Conservation (phyloP, 495 filamentous ascomycete genomes). For the Daldinia concentrica region DNA sequence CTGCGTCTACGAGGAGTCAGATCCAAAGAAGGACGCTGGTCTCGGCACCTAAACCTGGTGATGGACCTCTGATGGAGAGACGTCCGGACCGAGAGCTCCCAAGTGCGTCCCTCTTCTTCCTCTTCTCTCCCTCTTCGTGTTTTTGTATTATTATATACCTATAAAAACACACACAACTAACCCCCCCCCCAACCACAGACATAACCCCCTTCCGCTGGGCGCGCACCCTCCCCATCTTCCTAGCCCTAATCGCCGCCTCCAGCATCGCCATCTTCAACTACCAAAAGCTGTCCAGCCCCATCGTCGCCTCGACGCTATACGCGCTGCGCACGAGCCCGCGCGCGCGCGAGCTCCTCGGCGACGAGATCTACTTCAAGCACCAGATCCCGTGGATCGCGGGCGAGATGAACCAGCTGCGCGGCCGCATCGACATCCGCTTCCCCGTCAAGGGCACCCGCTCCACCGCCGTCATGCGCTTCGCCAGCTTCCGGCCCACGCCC, state of each 20-base stretch:
- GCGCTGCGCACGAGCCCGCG: slow-evolving; percentile 80
- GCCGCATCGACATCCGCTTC: slow-evolving; percentile 86
- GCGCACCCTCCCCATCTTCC: slow-evolving; percentile 64
- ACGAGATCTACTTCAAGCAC: slow-evolving; percentile 90
- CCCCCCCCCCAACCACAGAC: slow-evolving; percentile 25
- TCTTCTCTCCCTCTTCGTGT: too few species aligned
- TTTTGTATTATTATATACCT: neutral
- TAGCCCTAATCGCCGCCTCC: slow-evolving; percentile 67
- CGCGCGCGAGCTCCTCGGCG: slow-evolving; percentile 80
- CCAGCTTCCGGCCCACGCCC: slow-evolving; percentile 74
- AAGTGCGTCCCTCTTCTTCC: slow-evolving; percentile 51
- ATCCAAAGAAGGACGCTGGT: slow-evolving; percentile 50
- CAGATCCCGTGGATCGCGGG: slow-evolving; percentile 94
- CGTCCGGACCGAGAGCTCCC: slow-evolving; percentile 85
- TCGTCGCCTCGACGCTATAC: slow-evolving; percentile 88
- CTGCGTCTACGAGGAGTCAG: slow-evolving; percentile 21
- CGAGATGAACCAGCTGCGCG: slow-evolving; percentile 92
- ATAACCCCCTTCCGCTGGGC: slow-evolving; percentile 54
- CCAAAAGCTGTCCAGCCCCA: slow-evolving; percentile 84
- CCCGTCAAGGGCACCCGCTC: slow-evolving; percentile 83
- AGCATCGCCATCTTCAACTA: slow-evolving; percentile 96
- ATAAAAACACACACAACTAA: neutral
- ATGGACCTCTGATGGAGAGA: slow-evolving; percentile 80
- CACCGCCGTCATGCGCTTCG: slow-evolving; percentile 81
- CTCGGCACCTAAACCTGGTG: slow-evolving; percentile 59